Percentiles rank a stretch among this genome's conserved stretches.
phyloP scores from a whole-genome alignment of 768 basidiomycete genomes.

The Gautieria morchelliformis region DNA sequence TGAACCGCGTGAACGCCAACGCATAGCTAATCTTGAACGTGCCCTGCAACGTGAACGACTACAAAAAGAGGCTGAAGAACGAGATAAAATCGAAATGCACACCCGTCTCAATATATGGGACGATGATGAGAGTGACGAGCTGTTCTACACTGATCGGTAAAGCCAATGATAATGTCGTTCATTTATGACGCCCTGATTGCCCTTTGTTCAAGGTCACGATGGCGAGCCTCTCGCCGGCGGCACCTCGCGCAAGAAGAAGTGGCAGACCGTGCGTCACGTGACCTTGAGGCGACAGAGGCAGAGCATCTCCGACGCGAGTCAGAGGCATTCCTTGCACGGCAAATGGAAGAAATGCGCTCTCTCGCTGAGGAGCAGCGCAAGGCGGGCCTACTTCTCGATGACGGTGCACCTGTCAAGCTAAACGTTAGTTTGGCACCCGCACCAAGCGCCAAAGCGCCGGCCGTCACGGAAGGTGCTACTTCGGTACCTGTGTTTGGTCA shows the following conservation, averaged over 20 bases:
- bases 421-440: constrained; percentile 60
- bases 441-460: constrained; percentile 30
- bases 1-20: constrained; percentile 77
- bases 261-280: constrained; percentile 74
- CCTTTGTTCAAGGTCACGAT: constrained; percentile 48
- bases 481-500: constrained; percentile 62
- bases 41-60: constrained; percentile 63
- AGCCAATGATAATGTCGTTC: constrained; percentile 15
- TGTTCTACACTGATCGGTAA: constrained; percentile 87
- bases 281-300: constrained; percentile 76
- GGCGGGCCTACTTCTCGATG: constrained; percentile 83
- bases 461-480: constrained; percentile 29
- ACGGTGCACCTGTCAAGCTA: constrained; percentile 83
- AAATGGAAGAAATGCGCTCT: constrained; percentile 94
- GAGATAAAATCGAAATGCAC: constrained; percentile 71
- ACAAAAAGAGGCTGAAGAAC: constrained; percentile 68
- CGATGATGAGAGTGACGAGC: constrained; percentile 86
- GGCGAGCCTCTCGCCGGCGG: constrained; percentile 71
- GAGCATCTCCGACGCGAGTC: constrained; percentile 85
- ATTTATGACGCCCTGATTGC: constrained; percentile 1
- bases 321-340: constrained; percentile 85
- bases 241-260: constrained; percentile 69
- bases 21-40: constrained; percentile 70
- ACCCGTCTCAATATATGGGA: constrained; percentile 82
- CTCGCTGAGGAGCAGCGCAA: constrained; percentile 85